Evolutionary conservation across 2,329 filamentous ascomycete species (phyloP), one percentile per base, ranked within the genome.

Genomic region (Lecanicillium sp.): DNA sequence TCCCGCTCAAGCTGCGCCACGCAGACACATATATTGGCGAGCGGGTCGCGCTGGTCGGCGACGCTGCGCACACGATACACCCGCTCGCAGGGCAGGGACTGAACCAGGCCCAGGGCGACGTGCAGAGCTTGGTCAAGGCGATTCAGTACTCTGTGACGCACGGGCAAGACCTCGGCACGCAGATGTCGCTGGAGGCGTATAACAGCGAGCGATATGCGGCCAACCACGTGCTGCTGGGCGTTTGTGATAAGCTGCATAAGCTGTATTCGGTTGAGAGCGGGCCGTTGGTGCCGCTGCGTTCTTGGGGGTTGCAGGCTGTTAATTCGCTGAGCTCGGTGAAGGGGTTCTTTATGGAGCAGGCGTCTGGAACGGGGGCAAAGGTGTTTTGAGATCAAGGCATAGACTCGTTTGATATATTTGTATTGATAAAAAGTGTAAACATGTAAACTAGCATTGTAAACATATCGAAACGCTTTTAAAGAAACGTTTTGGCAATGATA

Each of bases 1-100:
- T 98, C 62, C 92, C 92, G 0, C 74, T 98, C 14, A 85, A 83
- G 54, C 72, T 96, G 67, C 81, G 89, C 19, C 92, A 98, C 57
- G 89, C 90, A n/a, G 85, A 94, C 53, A 87, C 85, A 2, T 98
- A 98, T 56, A 84, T 85, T 30, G 84, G 80, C 29, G 87, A 95
- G 53, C 82, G 92, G n/a, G 70, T 95, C 8, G 92, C 89, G 1
- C 75, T 98, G 1, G 78, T 98, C 27, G 92, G 92, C 44, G 92
- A 98, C 48, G 92, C 92, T 2, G 92, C 92, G 7, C 92, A 98
- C 58, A 94, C 89, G 2, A 80, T 95, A 47, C 92, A 98, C 58
- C 92, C 92, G 0, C 79, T 98, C 4, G 92, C 87, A 2, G 92
- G 92, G 1, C 92, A 96, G 60, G 92, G 92, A 1, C 70, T 98